Evolutionary conservation across 2,329 filamentous ascomycete genomes (phyloP).

Genomic region (Ascochyta lentis): DNA sequence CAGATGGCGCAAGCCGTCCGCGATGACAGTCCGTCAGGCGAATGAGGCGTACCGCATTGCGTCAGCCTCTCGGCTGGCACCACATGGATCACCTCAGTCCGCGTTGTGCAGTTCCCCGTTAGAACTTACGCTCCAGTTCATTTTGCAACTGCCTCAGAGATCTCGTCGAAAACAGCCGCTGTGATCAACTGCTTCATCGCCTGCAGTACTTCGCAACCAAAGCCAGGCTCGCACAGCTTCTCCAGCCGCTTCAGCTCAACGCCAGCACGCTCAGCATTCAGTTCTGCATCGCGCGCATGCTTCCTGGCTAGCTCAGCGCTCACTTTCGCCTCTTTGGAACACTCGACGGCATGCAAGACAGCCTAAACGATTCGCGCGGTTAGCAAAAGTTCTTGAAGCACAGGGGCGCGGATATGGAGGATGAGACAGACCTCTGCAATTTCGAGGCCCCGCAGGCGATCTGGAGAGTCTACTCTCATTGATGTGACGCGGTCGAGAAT

Average conservation of each 20-base stretch:
- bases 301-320: constrained; percentile 27
- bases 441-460: constrained; percentile 28
- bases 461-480: constrained; percentile 16
- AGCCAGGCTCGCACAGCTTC: constrained; percentile 16
- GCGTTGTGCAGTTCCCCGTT: neutral
- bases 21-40: neutral
- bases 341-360: constrained; percentile 28
- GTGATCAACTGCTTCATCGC: constrained; percentile 18
- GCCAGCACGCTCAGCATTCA: constrained; percentile 19
- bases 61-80: neutral
- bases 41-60: neutral
- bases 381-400: constrained; percentile 19
- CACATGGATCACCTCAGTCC: neutral
- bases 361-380: constrained; percentile 24
- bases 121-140: neutral
- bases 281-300: constrained; percentile 31
- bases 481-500: constrained; percentile 21
- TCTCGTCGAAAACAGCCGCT: neutral
- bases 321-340: constrained; percentile 27
- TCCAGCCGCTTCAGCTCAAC: constrained; percentile 19
- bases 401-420: neutral
- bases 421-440: constrained; percentile 35
- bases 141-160: neutral
- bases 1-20: neutral
- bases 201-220: constrained; percentile 20